Evolutionary conservation across 2,329 filamentous ascomycete species (phyloP), one percentile per base, ranked within the genome.

Genomic region (Curvularia lunata): DNA sequence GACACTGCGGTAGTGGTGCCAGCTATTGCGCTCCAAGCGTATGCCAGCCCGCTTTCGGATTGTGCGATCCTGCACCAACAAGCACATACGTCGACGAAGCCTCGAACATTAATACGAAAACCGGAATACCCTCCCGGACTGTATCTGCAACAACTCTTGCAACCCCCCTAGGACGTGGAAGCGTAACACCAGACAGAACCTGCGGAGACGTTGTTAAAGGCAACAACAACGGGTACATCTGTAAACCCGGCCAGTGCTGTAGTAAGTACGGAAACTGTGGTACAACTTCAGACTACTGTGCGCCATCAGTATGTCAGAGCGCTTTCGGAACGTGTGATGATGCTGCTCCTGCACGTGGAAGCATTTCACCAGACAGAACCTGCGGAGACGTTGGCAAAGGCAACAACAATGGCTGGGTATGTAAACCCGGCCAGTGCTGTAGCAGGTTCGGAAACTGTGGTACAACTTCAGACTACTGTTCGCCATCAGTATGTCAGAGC

Each of bases 361-460:
- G 48, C 34, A 12, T 43, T 18, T 48, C 54, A 18, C 54, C 42
- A 13, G 54, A 57, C 28, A 45, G 54, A 18, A 57, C 48, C n/a
- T 57, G 54, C 18, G 54, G 54, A 37, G 45, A 57, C 10, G 32
- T 42, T 30, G n/a, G 30, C 1, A 57, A 57, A 34, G 54, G 54
- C 28, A 28, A 28, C 30, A 57, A 57, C 10, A 52, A 30, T 73
- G 41, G 78, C 74, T 62, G 50, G 58, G n/a, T 79, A 75, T 61
- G 78, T 76, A 16, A 63, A 38, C 28, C 48, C 13, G 54, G 54
- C 48, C 12, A 72, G 54, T 80, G 79, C 45, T 45, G 42, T 18
- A 45, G 42, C 42, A 45, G 25, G 21, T 45, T 27, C 12, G 42
- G 42, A 25, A 45, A 45, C 23, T 45, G 42, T 45, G 42, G 42